These are phyloP conservation scores for Starmerella asiatica DNA, from an alignment of 805 yeast species.

Conservation along the genomic window DNA sequence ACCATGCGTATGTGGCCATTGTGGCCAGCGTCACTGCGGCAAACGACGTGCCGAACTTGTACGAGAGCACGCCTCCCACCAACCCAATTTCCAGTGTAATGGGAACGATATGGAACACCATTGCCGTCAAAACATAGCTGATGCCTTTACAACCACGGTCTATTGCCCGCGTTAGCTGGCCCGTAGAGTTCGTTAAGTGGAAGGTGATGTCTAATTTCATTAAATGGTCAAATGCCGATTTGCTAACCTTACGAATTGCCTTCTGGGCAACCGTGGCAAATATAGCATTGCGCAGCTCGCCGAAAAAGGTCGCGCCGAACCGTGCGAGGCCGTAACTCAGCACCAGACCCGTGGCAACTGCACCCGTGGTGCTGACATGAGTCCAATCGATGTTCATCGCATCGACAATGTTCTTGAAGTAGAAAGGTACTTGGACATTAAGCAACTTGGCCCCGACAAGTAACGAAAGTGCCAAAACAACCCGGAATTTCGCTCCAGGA, in stretches of 20 bases:
- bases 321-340: conserved; percentile 88
- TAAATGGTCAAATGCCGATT: conserved; percentile 72
- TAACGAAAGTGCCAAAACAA: conserved; percentile 57
- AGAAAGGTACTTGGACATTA: conserved; percentile 93
- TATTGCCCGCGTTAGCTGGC: conserved; percentile 90
- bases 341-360: conserved; percentile 33
- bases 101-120: conserved; percentile 96
- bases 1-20: conserved; percentile 75
- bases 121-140: conserved; percentile 78
- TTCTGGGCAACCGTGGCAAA: conserved; percentile 92
- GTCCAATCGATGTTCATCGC: conserved; percentile 86
- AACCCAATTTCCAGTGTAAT: conserved; percentile 81
- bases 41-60: conserved; percentile 77
- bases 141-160: conserved; percentile 98
- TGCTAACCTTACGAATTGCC: conserved; percentile 82
- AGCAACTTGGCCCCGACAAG: conserved; percentile 69
- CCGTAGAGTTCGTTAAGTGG: conserved; percentile 85
- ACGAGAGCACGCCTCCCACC: conserved; percentile 86
- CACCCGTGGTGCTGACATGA: conserved; percentile 41
- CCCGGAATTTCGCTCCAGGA: conserved; percentile 44
- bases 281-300: conserved; percentile 87
- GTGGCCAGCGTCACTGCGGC: conserved; percentile 82
- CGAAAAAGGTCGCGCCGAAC: conserved; percentile 86
- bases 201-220: conserved; percentile 75
- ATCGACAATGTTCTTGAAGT: conserved; percentile 77